Evolutionary conservation across 1,284 basidiomycete species (phyloP).

Genomic region (Sphaerobolus stellatus): DNA sequence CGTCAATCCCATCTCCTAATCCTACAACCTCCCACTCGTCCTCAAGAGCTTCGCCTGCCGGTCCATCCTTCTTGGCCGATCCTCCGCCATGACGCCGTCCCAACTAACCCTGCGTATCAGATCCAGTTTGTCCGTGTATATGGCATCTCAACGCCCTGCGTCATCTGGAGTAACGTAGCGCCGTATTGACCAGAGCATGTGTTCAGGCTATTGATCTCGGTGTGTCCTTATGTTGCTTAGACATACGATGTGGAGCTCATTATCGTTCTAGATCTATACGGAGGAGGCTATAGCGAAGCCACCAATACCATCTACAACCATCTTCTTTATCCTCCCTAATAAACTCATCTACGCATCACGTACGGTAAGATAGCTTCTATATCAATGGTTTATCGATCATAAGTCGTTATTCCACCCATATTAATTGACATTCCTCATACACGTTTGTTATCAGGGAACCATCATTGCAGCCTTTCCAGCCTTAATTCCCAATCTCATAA

Average conservation of each 20-base stretch:
- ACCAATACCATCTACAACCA: constrained; percentile 64
- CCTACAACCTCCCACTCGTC: no score
- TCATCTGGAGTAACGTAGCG: constrained; percentile 72
- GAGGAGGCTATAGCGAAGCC: constrained; percentile 77
- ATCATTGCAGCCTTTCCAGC: constrained; percentile 68
- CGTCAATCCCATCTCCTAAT: no score
- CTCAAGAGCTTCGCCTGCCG: no score
- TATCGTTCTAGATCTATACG: constrained; percentile 62
- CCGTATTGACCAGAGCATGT: constrained; percentile 59
- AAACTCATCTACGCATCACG: constrained; percentile 76
- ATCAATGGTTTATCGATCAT: constrained; percentile 76
- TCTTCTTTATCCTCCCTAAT: constrained; percentile 65
- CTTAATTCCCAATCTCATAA: constrained; percentile 67
- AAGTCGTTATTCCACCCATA: constrained; percentile 19
- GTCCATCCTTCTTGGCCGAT: no score
- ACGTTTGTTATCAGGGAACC: constrained; percentile 46
- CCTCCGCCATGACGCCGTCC: no score
- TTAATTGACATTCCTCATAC: background rate
- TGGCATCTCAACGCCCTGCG: constrained; percentile 71
- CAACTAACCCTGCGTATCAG: no score
- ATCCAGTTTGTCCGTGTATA: constrained; percentile 72
- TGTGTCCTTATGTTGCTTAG: constrained; percentile 25
- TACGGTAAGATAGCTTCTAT: constrained; percentile 64
- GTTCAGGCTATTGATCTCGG: constrained; percentile 73
- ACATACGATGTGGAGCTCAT: constrained; percentile 12